A percentile compares a stretch with the other conserved stretches of the same genome.
phyloP scores from a whole-genome alignment of 768 basidiomycete species.

The Russula sp. region DNA sequence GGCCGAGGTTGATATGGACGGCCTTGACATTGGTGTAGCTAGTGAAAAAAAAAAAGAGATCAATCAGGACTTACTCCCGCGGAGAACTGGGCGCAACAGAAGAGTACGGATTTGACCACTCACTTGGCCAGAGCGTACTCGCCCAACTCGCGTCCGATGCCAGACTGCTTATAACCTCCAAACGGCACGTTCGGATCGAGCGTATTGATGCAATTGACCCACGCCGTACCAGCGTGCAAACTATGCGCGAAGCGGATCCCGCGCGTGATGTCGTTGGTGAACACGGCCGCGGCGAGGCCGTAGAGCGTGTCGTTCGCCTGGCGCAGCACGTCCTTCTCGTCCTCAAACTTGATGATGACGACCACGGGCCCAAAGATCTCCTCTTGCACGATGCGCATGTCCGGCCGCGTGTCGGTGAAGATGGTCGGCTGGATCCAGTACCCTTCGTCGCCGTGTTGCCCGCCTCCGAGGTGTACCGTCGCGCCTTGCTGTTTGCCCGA shows the following conservation, averaged over 20 bases:
- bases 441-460: slow-evolving; percentile 46
- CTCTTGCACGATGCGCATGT: slow-evolving; percentile 52
- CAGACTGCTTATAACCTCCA: slow-evolving; percentile 64
- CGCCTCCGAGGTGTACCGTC: slow-evolving; percentile 48
- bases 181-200: slow-evolving; percentile 47
- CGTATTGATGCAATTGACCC: slow-evolving; percentile 43
- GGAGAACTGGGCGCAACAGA: background rate
- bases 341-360: slow-evolving; percentile 58
- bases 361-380: slow-evolving; percentile 69
- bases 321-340: slow-evolving; percentile 52
- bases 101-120: background rate
- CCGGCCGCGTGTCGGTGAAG: slow-evolving; percentile 46
- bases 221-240: slow-evolving; percentile 76
- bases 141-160: slow-evolving; percentile 55
- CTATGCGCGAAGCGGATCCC: slow-evolving; percentile 66
- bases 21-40: slow-evolving; percentile 15
- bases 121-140: slow-evolving; percentile 40
- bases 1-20: slow-evolving; percentile 17
- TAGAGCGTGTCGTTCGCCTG: slow-evolving; percentile 84
- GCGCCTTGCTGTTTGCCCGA: slow-evolving; percentile 54
- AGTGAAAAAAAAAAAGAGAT: background rate
- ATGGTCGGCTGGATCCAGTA: slow-evolving; percentile 59
- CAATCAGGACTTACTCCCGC: background rate
- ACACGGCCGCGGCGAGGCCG: slow-evolving; percentile 84
- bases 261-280: slow-evolving; percentile 69